Evolutionary conservation across 805 yeast genomes (phyloP), one percentile per base, ranked within the genome.

Genomic region (Cyberlindnera euphorbiiphila): DNA sequence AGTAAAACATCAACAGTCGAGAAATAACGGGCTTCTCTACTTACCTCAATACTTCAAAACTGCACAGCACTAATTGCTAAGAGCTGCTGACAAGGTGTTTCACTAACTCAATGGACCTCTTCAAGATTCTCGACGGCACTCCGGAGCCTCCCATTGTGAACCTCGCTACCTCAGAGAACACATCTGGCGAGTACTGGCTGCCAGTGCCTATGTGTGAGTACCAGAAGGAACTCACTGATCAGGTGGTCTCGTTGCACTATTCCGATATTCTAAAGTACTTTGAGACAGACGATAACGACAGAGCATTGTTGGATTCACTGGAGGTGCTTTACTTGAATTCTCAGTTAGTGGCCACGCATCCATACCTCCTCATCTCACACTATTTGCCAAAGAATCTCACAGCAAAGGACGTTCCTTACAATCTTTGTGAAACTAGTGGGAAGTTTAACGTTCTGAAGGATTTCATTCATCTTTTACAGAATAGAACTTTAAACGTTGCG

Each of bases 141-240:
- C 95, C 95, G 0, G 89, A 84, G 50, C 94, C 95, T 2, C 77
- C 83, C 4, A 78, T 83, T 30, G 79, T 81, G 3, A 59, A 23
- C 36, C 56, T 53, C 43, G 54, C 37, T 49, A 65, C 46, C 3
- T 43, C 51, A 5, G 45, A 40, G 22, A 52, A 62, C 40, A 49
- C 47, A 22, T 50, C 62, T 6, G 71, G 87, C 10, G 94, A 83
- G 45, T 87, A 85, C 57, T 74, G 78, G 57, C 64, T 88, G 19
- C 84, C 94, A 1, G 81, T 91, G 6, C 89, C 95, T 4, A 76
- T 88, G 78, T 76, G 81, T 37, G 86, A 83, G 45, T 85, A 85
- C 49, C 98, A 91, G 57, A 82, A 80, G 52, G 93, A 88, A 52
- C 68, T 91, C 36, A 85, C 89, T 9, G 95, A 91, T 59, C 96